Base-by-base conservation (phyloP, 768 basidiomycete genomes). In the Cytidiella melzeri region DNA sequence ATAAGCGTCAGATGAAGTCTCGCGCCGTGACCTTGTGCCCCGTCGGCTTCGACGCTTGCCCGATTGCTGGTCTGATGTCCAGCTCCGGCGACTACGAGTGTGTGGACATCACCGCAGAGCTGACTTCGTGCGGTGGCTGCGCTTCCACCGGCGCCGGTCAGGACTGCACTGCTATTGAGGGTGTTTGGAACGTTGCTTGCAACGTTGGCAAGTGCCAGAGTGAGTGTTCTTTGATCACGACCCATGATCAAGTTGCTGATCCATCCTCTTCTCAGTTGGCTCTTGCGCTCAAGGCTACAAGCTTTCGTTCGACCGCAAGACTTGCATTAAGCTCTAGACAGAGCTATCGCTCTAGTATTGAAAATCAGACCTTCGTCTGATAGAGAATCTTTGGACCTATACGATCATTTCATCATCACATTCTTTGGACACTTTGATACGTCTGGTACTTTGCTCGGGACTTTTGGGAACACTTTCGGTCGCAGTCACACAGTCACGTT, bases 41-140 rank as follows among this genome's bases (percentile, higher is more conserved):
- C 15, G 56, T 57, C 39, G 74, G 72, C 27, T 63, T 79, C 26
- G 69, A 76, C 34, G 80, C 80, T 24, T 85, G 82, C 67, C 79
- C 80, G 15, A 69, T 83, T 52, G 47, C 65, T 19, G 73, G 69
- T 21, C 55, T 69, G 28, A 63, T 60, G 4, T 57, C 54, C 40
- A 28, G 57, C 19, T 56, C 57, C 38, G 71, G 64, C 26, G 76
- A 79, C 48, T 80, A 71, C 55, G 82, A 85, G 59, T 85, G 82
- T 60, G 58, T 90, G 45, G 84, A 91, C 65, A 74, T 74, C 25
- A 56, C 65, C 15, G 68, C 67, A 39, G 85, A 89, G 51, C 73
- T 90, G 41, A 72, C 79, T 51, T 81, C 81, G 12, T 91, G 88
- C 65, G 88, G 87, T 54, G 88, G 89, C 24, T 91, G 88, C 61